These are phyloP conservation scores for Mycena filopes DNA, from an alignment of 768 basidiomycete genomes.

Conservation along the genomic window DNA sequence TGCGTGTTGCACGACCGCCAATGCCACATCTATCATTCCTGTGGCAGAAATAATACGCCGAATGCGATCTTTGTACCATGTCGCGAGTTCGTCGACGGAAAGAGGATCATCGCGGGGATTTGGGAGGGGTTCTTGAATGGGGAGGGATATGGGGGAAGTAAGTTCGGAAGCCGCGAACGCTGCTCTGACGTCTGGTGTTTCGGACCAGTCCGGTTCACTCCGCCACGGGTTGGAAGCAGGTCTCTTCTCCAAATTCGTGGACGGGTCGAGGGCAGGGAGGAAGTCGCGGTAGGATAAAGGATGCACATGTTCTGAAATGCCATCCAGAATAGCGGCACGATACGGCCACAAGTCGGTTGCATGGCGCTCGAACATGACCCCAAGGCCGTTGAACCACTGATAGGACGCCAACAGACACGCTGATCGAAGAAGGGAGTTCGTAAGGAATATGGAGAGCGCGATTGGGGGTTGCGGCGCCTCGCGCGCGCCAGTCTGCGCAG, in stretches of 20 bases:
- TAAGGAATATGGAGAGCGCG: constrained; percentile 72
- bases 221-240: constrained; percentile 57
- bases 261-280: constrained; percentile 69
- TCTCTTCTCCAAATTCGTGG: constrained; percentile 55
- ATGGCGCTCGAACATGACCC: constrained; percentile 68
- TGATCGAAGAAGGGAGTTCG: constrained; percentile 62
- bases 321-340: constrained; percentile 76
- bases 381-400: constrained; percentile 67
- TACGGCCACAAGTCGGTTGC: constrained; percentile 68
- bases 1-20: constrained; percentile 86
- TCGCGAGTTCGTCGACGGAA: constrained; percentile 59
- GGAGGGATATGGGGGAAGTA: constrained; percentile 13
- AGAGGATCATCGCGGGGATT: constrained; percentile 27
- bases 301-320: constrained; percentile 77
- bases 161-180: constrained; percentile 40
- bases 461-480: constrained; percentile 54
- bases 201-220: constrained; percentile 66
- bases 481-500: constrained; percentile 42
- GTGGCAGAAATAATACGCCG: constrained; percentile 68
- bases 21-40: constrained; percentile 83
- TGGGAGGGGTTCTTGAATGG: constrained; percentile 10
- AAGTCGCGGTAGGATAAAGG: constrained; percentile 71
- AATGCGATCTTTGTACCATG: constrained; percentile 82
- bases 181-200: constrained; percentile 54
- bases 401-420: constrained; percentile 75